These are phyloP conservation scores for Ananas comosus DNA, from an alignment of 176 grass and related monocot species.

Conservation along the genomic window DNA sequence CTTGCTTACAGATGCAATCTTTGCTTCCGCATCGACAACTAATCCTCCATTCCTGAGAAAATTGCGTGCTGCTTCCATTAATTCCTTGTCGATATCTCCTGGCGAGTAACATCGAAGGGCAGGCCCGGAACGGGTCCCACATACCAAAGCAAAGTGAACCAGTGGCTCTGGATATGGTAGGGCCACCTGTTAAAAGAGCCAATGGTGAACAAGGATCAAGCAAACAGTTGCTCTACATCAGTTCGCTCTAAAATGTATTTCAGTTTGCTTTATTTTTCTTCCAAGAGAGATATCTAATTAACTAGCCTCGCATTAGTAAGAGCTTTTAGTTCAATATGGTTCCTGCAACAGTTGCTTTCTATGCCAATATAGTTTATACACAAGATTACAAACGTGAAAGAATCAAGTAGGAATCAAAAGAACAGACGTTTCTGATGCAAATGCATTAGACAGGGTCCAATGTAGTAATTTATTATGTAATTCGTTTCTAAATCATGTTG, in stretches of 20 bases:
- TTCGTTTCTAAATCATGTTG: no score
- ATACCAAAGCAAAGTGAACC: slow-evolving; percentile 95
- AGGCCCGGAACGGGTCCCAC: slow-evolving; percentile 79
- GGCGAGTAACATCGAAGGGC: slow-evolving; percentile 80
- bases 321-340: no score
- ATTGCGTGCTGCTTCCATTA: slow-evolving; percentile 71
- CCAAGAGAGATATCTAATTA: no score
- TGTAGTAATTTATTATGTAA: no score
- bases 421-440: no score
- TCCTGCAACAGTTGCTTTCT: no score
- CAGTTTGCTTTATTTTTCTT: no score
- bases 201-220: slow-evolving; percentile 2
- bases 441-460: no score
- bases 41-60: slow-evolving; percentile 78
- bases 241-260: neutral
- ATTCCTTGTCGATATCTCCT: slow-evolving; percentile 85
- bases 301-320: no score
- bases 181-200: slow-evolving; percentile 51
- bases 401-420: no score
- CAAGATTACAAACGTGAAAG: no score
- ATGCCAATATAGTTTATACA: no score
- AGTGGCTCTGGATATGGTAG: slow-evolving; percentile 79
- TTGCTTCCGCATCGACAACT: slow-evolving; percentile 57
- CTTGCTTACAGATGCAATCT: slow-evolving; percentile 57
- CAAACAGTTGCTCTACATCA: neutral